Evolutionary conservation across 805 yeast genomes (phyloP).

Genomic region (Starmerella sirachaensis): DNA sequence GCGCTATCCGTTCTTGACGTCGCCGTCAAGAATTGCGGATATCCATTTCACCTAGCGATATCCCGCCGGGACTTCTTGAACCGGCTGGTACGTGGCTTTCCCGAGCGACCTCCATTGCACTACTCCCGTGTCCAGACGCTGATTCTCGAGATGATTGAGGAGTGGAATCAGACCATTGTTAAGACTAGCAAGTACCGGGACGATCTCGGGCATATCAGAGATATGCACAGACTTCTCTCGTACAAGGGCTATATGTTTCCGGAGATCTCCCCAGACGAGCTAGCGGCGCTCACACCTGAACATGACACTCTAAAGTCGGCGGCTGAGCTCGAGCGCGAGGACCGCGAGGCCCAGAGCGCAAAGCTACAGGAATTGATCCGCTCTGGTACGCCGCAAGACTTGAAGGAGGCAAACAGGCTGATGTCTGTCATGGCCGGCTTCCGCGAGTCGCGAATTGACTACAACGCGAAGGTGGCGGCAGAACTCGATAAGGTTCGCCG

Average conservation of each 20-base stretch:
- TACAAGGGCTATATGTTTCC: constrained; percentile 93
- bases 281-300: constrained; percentile 89
- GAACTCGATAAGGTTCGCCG: constrained; percentile 75
- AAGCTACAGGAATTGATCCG: constrained; percentile 90
- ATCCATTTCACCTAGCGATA: constrained; percentile 89
- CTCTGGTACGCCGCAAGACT: constrained; percentile 89
- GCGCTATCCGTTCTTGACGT: constrained; percentile 72
- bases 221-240: constrained; percentile 83
- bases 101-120: constrained; percentile 83
- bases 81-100: constrained; percentile 83
- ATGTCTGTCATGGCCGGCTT: constrained; percentile 99
- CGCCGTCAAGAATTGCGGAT: constrained; percentile 93
- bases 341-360: constrained; percentile 83
- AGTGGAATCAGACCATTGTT: constrained; percentile 94
- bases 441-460: constrained; percentile 64
- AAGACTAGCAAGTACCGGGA: constrained; percentile 80
- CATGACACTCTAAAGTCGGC: constrained; percentile 57
- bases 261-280: constrained; percentile 76
- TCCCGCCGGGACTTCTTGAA: constrained; percentile 90
- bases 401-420: constrained; percentile 88
- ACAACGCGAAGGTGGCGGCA: constrained; percentile 65
- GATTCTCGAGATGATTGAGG: constrained; percentile 82
- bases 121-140: constrained; percentile 74
- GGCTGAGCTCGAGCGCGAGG: constrained; percentile 85
- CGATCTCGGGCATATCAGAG: constrained; percentile 82